Evolutionary conservation across 192 early-diverging fungal genomes (phyloP).

Genomic region (Gorgonomyces haynaldii): DNA sequence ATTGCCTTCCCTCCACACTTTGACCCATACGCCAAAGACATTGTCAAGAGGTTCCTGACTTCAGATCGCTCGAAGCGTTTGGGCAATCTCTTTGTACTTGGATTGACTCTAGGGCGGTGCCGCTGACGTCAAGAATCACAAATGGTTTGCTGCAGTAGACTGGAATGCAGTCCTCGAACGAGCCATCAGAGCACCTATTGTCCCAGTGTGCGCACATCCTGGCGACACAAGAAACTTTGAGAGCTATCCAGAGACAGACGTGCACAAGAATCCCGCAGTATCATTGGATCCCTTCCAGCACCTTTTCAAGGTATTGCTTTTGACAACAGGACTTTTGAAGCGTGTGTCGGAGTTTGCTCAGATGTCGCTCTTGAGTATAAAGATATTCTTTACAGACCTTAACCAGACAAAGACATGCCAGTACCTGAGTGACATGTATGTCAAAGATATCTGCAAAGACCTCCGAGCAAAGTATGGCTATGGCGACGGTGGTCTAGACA

Average conservation of each 20-base stretch:
- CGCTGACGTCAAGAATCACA: conserved; percentile 84
- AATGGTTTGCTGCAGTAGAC: conserved; percentile 88
- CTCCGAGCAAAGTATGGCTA: conserved; percentile 43
- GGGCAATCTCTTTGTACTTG: conserved; percentile 88
- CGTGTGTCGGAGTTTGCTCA: too few relatives aligned
- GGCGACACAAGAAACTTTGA: conserved; percentile 98
- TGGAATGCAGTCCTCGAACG: conserved; percentile 78
- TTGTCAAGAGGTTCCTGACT: conserved; percentile 83
- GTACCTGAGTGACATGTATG: conserved; percentile 32
- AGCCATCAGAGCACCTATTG: conserved; percentile 72
- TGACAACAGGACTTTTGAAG: too few relatives aligned
- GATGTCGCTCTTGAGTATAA: too few relatives aligned
- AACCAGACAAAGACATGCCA: conserved; percentile 1
- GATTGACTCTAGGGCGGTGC: too few relatives aligned
- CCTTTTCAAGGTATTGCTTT: conserved; percentile 3
- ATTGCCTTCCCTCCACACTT: conserved; percentile 85
- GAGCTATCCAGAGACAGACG: conserved; percentile 68
- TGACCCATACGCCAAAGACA: conserved; percentile 69
- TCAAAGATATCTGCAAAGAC: conserved; percentile 44
- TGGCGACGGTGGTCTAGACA: conserved; percentile 35
- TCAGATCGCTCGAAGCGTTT: conserved; percentile 85
- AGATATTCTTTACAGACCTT: too few relatives aligned
- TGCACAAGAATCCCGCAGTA: neutral
- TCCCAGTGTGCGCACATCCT: conserved; percentile 74
- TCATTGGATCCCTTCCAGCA: conserved; percentile 7